These are phyloP conservation scores for Sindora glabra DNA, from an alignment of 306 rosid species.

Conservation along the genomic window DNA sequence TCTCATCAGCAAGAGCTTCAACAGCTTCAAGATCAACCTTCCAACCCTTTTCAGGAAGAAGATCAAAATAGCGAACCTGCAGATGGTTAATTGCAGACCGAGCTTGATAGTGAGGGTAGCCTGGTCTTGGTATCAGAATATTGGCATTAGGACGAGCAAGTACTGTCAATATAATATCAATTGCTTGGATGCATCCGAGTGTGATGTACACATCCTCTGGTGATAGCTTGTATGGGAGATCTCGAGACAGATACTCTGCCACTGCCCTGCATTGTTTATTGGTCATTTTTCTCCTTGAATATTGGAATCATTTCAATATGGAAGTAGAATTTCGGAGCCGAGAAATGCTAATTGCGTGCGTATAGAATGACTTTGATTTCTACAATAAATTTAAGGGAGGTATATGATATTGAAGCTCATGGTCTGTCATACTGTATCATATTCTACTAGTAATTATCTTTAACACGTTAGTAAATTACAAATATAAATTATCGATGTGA, in stretches of 20 bases:
- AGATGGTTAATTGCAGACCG: slow-evolving; percentile 3
- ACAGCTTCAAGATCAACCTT: slow-evolving; percentile 22
- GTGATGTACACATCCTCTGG: slow-evolving; percentile 18
- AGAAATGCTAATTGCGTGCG: no score
- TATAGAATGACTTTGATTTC: no score
- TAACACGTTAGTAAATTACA: no score
- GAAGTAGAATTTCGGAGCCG: no score
- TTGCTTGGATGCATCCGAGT: slow-evolving; percentile 24
- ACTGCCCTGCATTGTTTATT: slow-evolving; percentile 15
- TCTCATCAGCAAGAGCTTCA: slow-evolving; percentile 17
- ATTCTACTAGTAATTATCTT: no score
- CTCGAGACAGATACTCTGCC: slow-evolving; percentile 27
- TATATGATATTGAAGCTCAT: no score
- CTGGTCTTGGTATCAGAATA: slow-evolving; percentile 23
- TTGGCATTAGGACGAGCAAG: slow-evolving; percentile 23
- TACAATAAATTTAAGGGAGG: no score
- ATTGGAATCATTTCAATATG: no score
- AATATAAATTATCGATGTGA: no score
- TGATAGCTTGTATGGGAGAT: slow-evolving; percentile 18
- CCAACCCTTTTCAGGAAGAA: slow-evolving; percentile 19
- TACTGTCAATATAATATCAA: not conserved
- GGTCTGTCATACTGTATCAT: no score
- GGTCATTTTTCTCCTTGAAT: no score
- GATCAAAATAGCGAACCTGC: slow-evolving; percentile 16
- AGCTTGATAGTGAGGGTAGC: slow-evolving; percentile 10